Evolutionary conservation across 148 eudicot species (phyloP), one percentile per base, ranked within the genome.

Genomic region (Hydrangea macrophylla): DNA sequence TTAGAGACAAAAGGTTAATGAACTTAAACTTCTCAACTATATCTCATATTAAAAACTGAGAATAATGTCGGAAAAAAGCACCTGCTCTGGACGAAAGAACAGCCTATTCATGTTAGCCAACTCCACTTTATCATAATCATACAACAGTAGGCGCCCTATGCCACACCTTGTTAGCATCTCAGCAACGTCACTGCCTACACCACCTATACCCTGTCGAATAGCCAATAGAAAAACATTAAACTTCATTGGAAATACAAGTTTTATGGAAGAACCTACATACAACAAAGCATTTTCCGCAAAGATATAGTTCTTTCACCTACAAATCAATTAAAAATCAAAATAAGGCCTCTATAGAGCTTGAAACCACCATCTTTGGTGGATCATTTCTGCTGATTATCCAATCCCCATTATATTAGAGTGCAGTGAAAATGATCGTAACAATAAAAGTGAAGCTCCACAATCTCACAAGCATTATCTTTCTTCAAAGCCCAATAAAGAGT

Each of bases 131-230:
- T 93, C 98, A 84, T 93, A 93, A 80, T 93, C 98, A 86, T 93
- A 93, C 73, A 93, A 83, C 83, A 93, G 78, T 62, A 93, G 89
- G 55, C 98, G 95, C 58, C 98, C 98, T 31, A 93, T 85, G 69
- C 98, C 98, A 75, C 98, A 93, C 83, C 98, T 90, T 42, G 98
- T 93, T 36, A 90, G 85, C 98, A 93, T 93, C 87, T 93, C 98
- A 71, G 98, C 98, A 35, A 97, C 98, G 79, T 90, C 98, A 88
- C 98, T 93, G 70, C 98, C 98, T 39, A 93, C 95, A 35, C 98
- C 98, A 75, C 98, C 98, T 68, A 93, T 88, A 44, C 98, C 98
- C 98, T 93, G 87, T 61, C 33, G 57, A 58, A 48, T 3, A 68
- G 56, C 36, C 55, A 71, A 9, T 25, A 36, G n/a, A 57, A 53